These are phyloP conservation scores for Psophocarpus tetragonolobus DNA, from an alignment of 306 rosid genomes.

Conservation along the genomic window DNA sequence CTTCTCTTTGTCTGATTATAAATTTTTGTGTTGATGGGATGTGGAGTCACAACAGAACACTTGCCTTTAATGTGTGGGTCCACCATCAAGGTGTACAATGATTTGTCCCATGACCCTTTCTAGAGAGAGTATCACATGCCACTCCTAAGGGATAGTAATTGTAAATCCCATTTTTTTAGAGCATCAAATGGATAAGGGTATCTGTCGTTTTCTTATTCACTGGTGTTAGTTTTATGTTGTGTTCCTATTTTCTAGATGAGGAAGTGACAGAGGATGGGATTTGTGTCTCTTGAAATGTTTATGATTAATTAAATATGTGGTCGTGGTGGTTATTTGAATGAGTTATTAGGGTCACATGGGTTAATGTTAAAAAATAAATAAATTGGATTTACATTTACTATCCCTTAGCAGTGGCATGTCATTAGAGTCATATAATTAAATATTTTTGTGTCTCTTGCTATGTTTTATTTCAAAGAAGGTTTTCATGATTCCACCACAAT, in stretches of 20 bases:
- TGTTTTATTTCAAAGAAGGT: no score
- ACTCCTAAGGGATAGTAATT: background rate
- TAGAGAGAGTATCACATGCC: slow-evolving; percentile 17
- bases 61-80: slow-evolving; percentile 18
- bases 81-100: slow-evolving; percentile 2
- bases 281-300: slow-evolving; percentile 4
- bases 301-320: background rate
- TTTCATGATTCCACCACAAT: no score
- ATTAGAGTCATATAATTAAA: no score
- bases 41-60: slow-evolving; percentile 16
- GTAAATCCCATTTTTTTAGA: background rate
- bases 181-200: background rate
- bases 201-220: background rate
- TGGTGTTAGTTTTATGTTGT: background rate
- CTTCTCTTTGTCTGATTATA: background rate
- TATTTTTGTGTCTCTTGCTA: no score
- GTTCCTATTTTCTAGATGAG: background rate
- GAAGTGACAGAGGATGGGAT: background rate
- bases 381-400: no score
- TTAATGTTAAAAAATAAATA: background rate
- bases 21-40: background rate
- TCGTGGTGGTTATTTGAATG: background rate
- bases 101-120: background rate
- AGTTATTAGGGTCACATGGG: background rate
- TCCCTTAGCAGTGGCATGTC: no score